Conservation (phyloP, 257 asterid genomes). For the Penstemon barbatus region DNA sequence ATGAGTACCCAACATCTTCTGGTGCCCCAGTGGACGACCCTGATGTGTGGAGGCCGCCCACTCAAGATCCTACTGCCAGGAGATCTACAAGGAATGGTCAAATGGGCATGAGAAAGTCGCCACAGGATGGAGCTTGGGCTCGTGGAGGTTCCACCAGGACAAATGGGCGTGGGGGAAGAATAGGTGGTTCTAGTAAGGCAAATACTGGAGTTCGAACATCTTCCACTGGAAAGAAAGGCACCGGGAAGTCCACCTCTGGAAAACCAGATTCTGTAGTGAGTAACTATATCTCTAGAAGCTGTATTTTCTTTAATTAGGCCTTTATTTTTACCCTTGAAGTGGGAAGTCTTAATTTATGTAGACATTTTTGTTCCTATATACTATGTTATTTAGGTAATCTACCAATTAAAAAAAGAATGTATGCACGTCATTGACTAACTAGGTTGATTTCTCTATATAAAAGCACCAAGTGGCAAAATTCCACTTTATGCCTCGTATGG, state of each 20-base stretch:
- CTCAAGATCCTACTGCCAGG: constrained; percentile 71
- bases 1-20: constrained; percentile 89
- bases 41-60: constrained; percentile 99
- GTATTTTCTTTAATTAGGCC: no score
- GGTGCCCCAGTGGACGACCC: constrained; percentile 91
- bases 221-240: constrained; percentile 68
- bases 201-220: constrained; percentile 71
- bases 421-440: constrained; percentile 15
- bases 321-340: neutral
- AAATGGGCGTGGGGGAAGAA: constrained; percentile 75
- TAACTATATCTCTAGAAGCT: constrained; percentile 9
- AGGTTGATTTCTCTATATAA: neutral
- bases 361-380: neutral
- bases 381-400: neutral
- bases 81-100: constrained; percentile 71
- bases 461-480: neutral
- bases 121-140: constrained; percentile 88
- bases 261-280: constrained; percentile 76
- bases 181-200: constrained; percentile 67
- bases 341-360: neutral
- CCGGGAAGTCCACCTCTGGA: constrained; percentile 61
- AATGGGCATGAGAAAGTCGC: constrained; percentile 74
- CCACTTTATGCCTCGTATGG: no score
- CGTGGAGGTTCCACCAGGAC: constrained; percentile 75
- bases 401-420: constrained; percentile 18